These are phyloP conservation scores for Dryas integrifolia DNA, from an alignment of 331 rosid genomes.

Conservation along the genomic window DNA sequence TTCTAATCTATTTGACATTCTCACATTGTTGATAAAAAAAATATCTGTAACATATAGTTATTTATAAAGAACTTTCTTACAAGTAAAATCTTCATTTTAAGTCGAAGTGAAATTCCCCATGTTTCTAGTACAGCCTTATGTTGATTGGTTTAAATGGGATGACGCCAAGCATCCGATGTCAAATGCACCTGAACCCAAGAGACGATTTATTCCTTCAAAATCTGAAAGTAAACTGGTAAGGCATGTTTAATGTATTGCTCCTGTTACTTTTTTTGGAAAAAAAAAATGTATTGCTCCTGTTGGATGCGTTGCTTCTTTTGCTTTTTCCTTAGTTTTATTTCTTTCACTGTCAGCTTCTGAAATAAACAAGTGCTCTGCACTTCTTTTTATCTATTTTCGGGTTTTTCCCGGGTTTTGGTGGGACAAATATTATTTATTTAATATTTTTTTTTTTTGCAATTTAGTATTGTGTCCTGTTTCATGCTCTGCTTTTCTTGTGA, in stretches of 20 bases:
- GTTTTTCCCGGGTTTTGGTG: background rate
- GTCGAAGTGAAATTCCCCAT: slow-evolving; percentile 18
- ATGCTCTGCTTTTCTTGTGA: slow-evolving; percentile 22
- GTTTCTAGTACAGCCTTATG: slow-evolving; percentile 52
- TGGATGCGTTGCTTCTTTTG: background rate
- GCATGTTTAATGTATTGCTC: slow-evolving; percentile 11
- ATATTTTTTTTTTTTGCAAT: background rate
- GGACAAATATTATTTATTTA: background rate
- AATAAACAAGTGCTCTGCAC: background rate
- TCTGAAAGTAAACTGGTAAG: slow-evolving; percentile 83
- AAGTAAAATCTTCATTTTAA: slow-evolving; percentile 12
- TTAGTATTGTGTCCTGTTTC: slow-evolving; percentile 17
- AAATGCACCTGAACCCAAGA: slow-evolving; percentile 94
- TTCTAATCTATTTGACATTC: slow-evolving; percentile 1
- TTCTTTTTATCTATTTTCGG: background rate
- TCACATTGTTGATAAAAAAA: background rate
- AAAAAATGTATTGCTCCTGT: slow-evolving; percentile 4
- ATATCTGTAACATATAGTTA: background rate
- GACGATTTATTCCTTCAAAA: slow-evolving; percentile 90
- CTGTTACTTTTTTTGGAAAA: no score
- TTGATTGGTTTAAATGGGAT: slow-evolving; percentile 94
- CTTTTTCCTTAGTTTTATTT: background rate
- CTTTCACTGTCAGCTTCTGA: background rate
- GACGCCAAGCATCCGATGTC: slow-evolving; percentile 82
- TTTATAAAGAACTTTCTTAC: background rate